Base-by-base conservation (phyloP, 805 yeast genomes). In the Candida germanica region DNA sequence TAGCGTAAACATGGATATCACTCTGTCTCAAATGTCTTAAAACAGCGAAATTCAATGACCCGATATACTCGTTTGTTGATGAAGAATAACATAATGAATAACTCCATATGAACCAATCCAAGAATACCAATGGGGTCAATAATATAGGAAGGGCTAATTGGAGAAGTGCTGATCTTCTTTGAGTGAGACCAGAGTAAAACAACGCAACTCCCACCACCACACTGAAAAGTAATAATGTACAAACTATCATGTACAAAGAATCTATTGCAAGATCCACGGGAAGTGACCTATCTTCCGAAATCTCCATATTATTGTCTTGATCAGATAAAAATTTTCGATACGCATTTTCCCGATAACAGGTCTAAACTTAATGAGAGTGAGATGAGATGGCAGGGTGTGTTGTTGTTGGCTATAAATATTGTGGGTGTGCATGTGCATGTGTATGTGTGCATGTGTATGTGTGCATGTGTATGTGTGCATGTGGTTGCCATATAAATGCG, bases 91-190 rank as follows among this genome's bases (percentile, higher is more conserved):
- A 60, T 10, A 67, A 50, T 1, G 73, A 65, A 38, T 67, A 67
- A 5, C 73, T 61, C 71, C 71, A 65, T 6, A 67, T 64, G 46
- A 51, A 67, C 72, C 72, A 67, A 41, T 67, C 73, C 13, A 67
- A 35, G 23, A 63, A 45, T 3, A 65, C 44, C 1, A 64, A 38
- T 1, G 70, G 66, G 1, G 47, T 29, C 12, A 66, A 33, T 11
- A 64, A 30, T 6, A 57, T 13, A 5, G 72, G 70, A 9, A 64
- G 37, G 2, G 69, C 59, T 17, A 67, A 49, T 61, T 66, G 62
- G 5, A 69, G 56, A 24, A 67, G 48, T 8, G 71, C 56, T 2
- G 71, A 64, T 32, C 71, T 46, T 43, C 72, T 44, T 39, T 67
- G 73, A 6, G 65, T 66, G 26, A 67, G 50, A 4, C 73, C 73